A percentile compares a stretch with the other conserved stretches of the same genome.
Conservation (phyloP, 2,329 filamentous ascomycete genomes). For the Cercospora zeae-maydis region DNA sequence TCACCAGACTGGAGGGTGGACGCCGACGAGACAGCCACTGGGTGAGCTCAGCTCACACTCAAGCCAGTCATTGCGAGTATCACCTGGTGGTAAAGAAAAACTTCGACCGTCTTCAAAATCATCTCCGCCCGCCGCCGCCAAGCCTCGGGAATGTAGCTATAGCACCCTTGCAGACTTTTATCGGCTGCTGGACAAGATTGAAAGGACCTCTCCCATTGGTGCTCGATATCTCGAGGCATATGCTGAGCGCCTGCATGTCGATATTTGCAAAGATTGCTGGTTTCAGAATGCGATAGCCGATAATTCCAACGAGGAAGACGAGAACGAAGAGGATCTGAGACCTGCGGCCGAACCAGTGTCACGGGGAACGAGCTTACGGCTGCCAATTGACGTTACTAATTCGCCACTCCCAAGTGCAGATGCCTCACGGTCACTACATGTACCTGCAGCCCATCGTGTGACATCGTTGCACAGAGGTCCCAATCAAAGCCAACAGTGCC, state of each 20-base stretch:
- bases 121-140: slow-evolving; percentile 6
- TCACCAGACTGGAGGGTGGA: background rate
- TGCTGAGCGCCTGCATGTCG: slow-evolving; percentile 20
- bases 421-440: no score
- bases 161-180: slow-evolving; percentile 22
- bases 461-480: no score
- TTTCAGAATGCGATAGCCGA: slow-evolving; percentile 14
- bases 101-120: background rate
- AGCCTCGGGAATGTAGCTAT: slow-evolving; percentile 6
- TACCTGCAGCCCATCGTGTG: no score
- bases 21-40: slow-evolving; percentile 1
- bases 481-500: no score
- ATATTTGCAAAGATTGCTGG: slow-evolving; percentile 24
- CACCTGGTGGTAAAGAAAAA: slow-evolving; percentile 12
- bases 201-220: slow-evolving; percentile 21
- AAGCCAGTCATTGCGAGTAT: slow-evolving; percentile 3
- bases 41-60: slow-evolving; percentile 12
- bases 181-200: slow-evolving; percentile 25
- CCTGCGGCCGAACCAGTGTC: background rate
- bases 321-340: background rate
- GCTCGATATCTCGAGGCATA: slow-evolving; percentile 24
- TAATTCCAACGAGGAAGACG: background rate
- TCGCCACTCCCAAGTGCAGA: background rate
- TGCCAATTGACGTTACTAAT: background rate
- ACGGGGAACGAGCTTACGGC: background rate